Evolutionary conservation across 257 asterid genomes (phyloP).

Genomic region (Fraxinus quadrangulata): DNA sequence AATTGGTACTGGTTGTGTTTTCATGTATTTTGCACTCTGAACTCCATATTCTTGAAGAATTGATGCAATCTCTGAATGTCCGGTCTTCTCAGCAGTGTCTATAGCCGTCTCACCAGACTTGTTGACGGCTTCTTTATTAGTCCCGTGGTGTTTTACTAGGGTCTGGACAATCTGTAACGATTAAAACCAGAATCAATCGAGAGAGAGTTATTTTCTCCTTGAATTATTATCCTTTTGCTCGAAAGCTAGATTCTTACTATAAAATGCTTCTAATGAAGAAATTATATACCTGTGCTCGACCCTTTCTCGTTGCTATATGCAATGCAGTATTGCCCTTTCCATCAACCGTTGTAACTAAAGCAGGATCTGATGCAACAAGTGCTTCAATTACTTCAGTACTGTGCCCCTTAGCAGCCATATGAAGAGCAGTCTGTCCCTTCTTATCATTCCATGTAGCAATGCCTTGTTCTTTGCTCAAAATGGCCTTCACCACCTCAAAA

Average conservation of each 20-base stretch:
- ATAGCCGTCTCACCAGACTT: constrained; percentile 70
- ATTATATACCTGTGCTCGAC: constrained; percentile 52
- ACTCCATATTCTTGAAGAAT: constrained; percentile 56
- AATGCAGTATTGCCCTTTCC: constrained; percentile 65
- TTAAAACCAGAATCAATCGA: background rate
- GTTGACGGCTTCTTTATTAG: constrained; percentile 60
- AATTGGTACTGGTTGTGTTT: constrained; percentile 36
- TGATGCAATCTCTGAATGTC: constrained; percentile 39
- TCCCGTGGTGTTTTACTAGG: constrained; percentile 47
- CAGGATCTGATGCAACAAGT: constrained; percentile 43
- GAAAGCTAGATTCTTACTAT: background rate
- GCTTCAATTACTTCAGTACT: constrained; percentile 49
- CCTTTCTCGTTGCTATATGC: constrained; percentile 76
- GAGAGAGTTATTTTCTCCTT: background rate
- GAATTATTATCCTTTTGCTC: background rate
- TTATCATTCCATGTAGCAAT: constrained; percentile 61
- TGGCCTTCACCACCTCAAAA: constrained; percentile 59
- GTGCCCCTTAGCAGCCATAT: constrained; percentile 77
- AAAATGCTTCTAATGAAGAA: background rate
- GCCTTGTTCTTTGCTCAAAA: constrained; percentile 59
- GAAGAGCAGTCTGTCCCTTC: constrained; percentile 88
- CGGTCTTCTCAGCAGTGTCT: constrained; percentile 63
- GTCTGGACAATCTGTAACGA: constrained; percentile 53
- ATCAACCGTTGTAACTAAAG: constrained; percentile 49
- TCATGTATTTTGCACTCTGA: constrained; percentile 48